Percentiles rank a stretch among this genome's conserved stretches.
phyloP scores from a whole-genome alignment of 1,284 basidiomycete species.

The Pascua sp. region DNA sequence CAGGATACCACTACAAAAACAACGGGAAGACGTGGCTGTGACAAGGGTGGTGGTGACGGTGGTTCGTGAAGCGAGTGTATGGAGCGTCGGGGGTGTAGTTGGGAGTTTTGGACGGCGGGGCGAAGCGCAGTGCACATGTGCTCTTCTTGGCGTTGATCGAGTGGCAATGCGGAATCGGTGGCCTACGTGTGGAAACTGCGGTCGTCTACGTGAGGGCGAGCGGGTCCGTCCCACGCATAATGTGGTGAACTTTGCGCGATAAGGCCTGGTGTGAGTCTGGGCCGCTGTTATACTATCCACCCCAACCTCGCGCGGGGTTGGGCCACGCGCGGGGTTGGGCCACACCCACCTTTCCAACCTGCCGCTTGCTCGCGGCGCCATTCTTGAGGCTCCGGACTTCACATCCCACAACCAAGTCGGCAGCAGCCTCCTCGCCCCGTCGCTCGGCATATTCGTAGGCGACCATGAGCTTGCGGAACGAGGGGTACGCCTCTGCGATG shows the following conservation, averaged over 20 bases:
- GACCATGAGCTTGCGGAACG: conserved; percentile 40
- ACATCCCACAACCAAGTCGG: conserved; percentile 36
- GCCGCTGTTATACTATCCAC: not conserved
- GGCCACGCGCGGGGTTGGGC: no score
- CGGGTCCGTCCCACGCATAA: conserved; percentile 37
- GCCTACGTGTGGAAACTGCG: no score
- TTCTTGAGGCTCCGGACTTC: conserved; percentile 32
- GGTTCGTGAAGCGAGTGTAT: no score
- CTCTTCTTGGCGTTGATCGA: no score
- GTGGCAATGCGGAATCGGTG: not conserved
- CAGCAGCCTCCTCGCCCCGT: conserved; percentile 17
- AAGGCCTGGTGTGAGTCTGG: conserved; percentile 25
- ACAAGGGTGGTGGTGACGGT: no score
- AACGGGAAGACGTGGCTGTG: no score
- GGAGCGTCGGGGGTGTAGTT: no score
- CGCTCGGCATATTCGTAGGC: conserved; percentile 40
- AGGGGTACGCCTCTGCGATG: conserved; percentile 31
- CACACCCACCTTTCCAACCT: conserved; percentile 34
- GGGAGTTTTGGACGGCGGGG: no score
- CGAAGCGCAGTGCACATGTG: no score
- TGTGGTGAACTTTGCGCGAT: conserved; percentile 34
- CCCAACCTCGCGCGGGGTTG: no score
- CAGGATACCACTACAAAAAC: not conserved
- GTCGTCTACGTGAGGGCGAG: conserved; percentile 23
- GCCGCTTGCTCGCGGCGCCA: conserved; percentile 31